Base-by-base conservation (phyloP, 371 early-diverging fungal genomes). In the Mortierella sp. region DNA sequence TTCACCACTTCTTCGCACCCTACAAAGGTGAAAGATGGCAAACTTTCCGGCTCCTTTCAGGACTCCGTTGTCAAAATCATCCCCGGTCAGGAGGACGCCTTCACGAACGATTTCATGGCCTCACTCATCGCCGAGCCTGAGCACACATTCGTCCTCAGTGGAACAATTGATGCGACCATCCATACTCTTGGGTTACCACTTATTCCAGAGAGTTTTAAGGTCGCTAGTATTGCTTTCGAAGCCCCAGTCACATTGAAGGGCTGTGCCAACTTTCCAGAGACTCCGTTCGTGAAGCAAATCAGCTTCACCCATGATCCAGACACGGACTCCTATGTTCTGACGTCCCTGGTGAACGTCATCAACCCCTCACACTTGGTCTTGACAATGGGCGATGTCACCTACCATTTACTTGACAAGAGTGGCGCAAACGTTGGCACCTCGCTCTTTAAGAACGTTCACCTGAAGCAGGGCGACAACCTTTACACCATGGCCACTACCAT, bases 311-410 rank as follows among this genome's bases (percentile, higher is more conserved):
- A 21, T 19, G 50, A 48, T 29, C n/a, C 48, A 0, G 16, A 27
- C 1, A 47, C 48, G 5, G 55, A 31, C 17, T 17, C 13, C 14
- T 63, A 46, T 17, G 21, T 31, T 2, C 54, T 63, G 16, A 53
- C 46, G 0, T 25, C 47, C 10, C n/a, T 8, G 7, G 10, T 54
- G 22, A 67, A 60, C 39, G 55, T 67, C 39, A 2, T 25, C 28
- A 67, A 60, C 56, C 56, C 51, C 24, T 59, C 60, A 14, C 53
- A 60, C 10, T 34, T 67, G 3, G 27, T 31, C 0, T 43, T 67
- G 34, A 55, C 4, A 5, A 14, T 67, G 55, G 67, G 67, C 13
- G 45, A 60, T 24, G 14, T 67, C 19, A 10, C 0, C 4, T 48
- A 60, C 24, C 47, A 49, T 9, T 34, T 40, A 19, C 7, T 54